phyloP scores from a whole-genome alignment of 2,329 filamentous ascomycete species.

The Hypocreales sp. region DNA sequence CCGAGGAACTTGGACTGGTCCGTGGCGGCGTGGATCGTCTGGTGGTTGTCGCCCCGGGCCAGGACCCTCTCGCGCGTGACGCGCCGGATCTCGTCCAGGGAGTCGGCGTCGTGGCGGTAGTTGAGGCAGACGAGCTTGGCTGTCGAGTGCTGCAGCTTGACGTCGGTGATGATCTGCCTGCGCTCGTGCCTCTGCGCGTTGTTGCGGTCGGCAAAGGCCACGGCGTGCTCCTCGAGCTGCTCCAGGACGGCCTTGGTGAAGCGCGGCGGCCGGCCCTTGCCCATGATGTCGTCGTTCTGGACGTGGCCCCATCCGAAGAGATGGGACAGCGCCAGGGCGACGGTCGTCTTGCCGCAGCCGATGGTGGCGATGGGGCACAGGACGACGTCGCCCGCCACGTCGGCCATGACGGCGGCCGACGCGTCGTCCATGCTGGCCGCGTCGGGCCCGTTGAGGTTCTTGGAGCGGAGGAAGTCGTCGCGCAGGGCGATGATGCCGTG shows the following conservation, averaged over 20 bases:
- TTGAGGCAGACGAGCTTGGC: constrained; percentile 73
- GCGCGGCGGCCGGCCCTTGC: constrained; percentile 57
- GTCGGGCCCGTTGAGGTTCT: constrained; percentile 75
- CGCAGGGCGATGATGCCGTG: constrained; percentile 90
- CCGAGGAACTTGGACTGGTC: constrained; percentile 58
- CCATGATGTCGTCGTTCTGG: constrained; percentile 92
- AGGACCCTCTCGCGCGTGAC: constrained; percentile 69
- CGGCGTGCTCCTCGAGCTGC: constrained; percentile 46
- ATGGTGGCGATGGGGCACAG: constrained; percentile 88
- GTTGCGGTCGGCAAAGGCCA: constrained; percentile 84
- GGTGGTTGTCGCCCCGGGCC: constrained; percentile 84
- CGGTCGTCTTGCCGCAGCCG: constrained; percentile 91
- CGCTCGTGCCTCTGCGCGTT: constrained; percentile 84
- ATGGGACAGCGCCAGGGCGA: constrained; percentile 65
- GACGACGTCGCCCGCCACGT: constrained; percentile 53
- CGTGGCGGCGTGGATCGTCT: constrained; percentile 83
- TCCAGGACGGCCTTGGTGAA: constrained; percentile 61
- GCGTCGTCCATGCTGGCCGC: constrained; percentile 62
- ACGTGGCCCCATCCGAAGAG: constrained; percentile 87
- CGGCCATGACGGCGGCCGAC: constrained; percentile 26
- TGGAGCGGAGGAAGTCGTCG: constrained; percentile 71
- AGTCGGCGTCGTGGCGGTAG: constrained; percentile 68
- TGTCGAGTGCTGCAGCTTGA: constrained; percentile 44
- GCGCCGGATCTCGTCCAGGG: constrained; percentile 56
- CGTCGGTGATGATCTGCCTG: constrained; percentile 71